Percentiles rank a stretch among this genome's conserved stretches.
Conservation (phyloP, 2,329 filamentous ascomycete species). For the Capronia americana region DNA sequence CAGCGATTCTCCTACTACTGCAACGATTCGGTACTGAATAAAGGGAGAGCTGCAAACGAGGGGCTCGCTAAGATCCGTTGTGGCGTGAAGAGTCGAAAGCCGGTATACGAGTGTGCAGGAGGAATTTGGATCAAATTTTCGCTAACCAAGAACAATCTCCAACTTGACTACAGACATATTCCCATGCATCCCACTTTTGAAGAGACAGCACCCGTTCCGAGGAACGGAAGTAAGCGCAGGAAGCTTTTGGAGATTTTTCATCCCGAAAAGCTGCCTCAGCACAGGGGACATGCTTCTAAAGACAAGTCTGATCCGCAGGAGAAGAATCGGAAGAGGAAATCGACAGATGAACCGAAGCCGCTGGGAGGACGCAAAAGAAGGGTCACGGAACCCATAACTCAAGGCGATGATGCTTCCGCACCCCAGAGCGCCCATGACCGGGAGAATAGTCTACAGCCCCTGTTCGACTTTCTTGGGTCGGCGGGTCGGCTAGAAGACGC, state of each 20-base stretch:
- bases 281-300: too few relatives aligned
- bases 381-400: constrained; percentile 22
- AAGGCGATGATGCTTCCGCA: constrained; percentile 1
- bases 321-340: constrained; percentile 14
- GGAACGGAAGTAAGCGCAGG: constrained; percentile 33
- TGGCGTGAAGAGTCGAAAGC: constrained; percentile 35
- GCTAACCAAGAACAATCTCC: constrained; percentile 36
- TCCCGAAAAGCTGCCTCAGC: constrained; percentile 30
- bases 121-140: constrained; percentile 39
- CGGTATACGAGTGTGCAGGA: constrained; percentile 37
- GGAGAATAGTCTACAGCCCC: constrained; percentile 32
- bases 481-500: constrained; percentile 23
- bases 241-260: constrained; percentile 36
- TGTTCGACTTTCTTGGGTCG: constrained; percentile 38
- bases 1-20: constrained; percentile 38
- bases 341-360: constrained; percentile 4
- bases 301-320: constrained; percentile 16
- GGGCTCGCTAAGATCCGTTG: constrained; percentile 26
- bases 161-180: constrained; percentile 38
- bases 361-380: constrained; percentile 14
- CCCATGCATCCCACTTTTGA: constrained; percentile 38
- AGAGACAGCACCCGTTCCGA: constrained; percentile 35
- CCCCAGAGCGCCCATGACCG: constrained; percentile 6
- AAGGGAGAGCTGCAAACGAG: constrained; percentile 38
- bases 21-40: constrained; percentile 39